Percentiles rank a stretch among this genome's conserved stretches.
Conservation (phyloP, 1,284 basidiomycete species). For the Cutaneotrichosporon sp. region DNA sequence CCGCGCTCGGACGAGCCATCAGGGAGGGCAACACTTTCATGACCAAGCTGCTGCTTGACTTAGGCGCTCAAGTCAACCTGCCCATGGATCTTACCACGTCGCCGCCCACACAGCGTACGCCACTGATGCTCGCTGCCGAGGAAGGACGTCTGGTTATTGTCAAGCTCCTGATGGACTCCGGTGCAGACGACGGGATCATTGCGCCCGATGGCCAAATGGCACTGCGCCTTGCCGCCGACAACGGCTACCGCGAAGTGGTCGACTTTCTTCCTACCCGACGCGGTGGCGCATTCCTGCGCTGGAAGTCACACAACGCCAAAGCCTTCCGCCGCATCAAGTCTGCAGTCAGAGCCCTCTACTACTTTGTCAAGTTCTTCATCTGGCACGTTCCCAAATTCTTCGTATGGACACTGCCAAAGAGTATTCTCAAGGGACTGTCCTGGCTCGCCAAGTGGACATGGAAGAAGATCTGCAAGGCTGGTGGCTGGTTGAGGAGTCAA, state of each 20-base stretch:
- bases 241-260: constrained; percentile 6
- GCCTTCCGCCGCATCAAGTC: neutral
- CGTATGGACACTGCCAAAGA: neutral
- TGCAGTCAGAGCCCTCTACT: neutral
- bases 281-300: constrained; percentile 5
- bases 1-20: constrained; percentile 5
- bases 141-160: constrained; percentile 61
- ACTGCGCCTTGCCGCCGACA: constrained; percentile 9
- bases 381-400: constrained; percentile 1
- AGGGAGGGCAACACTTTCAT: neutral
- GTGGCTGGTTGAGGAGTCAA: neutral
- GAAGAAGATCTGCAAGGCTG: neutral
- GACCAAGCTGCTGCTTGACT: neutral
- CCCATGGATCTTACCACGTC: neutral
- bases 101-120: constrained; percentile 49
- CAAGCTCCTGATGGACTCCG: constrained; percentile 57
- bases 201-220: constrained; percentile 16
- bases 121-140: constrained; percentile 76
- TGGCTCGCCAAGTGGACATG: neutral
- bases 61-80: constrained; percentile 4
- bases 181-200: constrained; percentile 53
- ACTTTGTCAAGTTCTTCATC: neutral
- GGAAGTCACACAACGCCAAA: neutral
- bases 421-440: neutral
- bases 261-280: constrained; percentile 7